phyloP scores from a whole-genome alignment of 768 basidiomycete species.

The Rhizopogon vinicolor region DNA sequence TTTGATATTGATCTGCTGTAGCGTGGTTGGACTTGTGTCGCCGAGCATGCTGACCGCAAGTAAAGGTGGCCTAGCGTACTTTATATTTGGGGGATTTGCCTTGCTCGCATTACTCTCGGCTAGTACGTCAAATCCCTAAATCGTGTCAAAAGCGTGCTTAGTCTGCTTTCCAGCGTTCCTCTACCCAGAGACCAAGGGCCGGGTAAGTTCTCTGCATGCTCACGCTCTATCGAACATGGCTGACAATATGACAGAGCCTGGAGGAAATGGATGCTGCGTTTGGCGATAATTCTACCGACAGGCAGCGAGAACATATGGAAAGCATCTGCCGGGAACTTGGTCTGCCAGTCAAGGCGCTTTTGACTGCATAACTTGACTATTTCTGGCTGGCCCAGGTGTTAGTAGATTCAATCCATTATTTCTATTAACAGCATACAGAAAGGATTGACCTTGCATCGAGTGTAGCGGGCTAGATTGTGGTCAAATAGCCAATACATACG shows the following conservation, averaged over 20 bases:
- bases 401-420: no score
- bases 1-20: constrained; percentile 3
- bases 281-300: constrained; percentile 23
- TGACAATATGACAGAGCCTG: constrained; percentile 12
- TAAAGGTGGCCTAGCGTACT: constrained; percentile 21
- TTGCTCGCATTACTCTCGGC: constrained; percentile 24
- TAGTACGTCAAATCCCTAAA: constrained; percentile 10
- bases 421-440: no score
- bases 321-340: constrained; percentile 24
- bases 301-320: constrained; percentile 22
- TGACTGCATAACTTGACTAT: neutral
- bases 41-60: constrained; percentile 20
- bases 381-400: no score
- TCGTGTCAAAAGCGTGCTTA: neutral
- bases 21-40: constrained; percentile 23
- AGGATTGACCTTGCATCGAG: no score
- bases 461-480: no score
- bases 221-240: neutral
- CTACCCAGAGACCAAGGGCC: constrained; percentile 28
- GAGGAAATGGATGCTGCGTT: constrained; percentile 30
- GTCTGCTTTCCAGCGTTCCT: constrained; percentile 13
- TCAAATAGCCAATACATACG: no score
- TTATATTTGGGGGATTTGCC: constrained; percentile 21
- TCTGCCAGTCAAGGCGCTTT: constrained; percentile 19
- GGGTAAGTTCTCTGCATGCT: constrained; percentile 14